A percentile compares a stretch with the other conserved stretches of the same genome.
These are phyloP conservation scores for Quercus lobata DNA, from an alignment of 331 rosid genomes.

Conservation along the genomic window DNA sequence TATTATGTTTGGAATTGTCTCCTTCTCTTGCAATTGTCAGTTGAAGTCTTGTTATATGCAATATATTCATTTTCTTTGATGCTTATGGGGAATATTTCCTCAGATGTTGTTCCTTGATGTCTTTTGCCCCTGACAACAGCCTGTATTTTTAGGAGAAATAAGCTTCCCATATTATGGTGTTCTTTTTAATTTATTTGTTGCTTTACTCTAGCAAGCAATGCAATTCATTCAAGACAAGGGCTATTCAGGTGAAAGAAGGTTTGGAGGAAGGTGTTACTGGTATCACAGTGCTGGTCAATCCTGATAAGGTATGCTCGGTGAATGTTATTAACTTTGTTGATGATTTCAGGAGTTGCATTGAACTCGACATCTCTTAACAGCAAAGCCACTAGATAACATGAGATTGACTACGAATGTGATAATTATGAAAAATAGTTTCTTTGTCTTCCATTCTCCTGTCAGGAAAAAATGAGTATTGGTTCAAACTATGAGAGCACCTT, in stretches of 20 bases:
- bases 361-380: not conserved
- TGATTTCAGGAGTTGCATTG: not conserved
- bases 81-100: not conserved
- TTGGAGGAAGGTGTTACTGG: slow-evolving; percentile 45
- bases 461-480: not conserved
- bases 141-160: not conserved
- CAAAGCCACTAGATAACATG: not conserved
- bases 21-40: not conserved
- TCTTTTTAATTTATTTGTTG: not conserved
- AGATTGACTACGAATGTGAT: not conserved
- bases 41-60: not conserved
- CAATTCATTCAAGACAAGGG: slow-evolving; percentile 54
- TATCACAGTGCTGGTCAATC: slow-evolving; percentile 55
- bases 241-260: slow-evolving; percentile 54
- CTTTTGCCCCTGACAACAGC: not conserved
- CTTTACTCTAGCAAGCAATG: slow-evolving; percentile 61
- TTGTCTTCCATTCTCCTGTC: not conserved
- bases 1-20: too few relatives aligned
- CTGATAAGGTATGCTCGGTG: slow-evolving; percentile 53
- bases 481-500: not conserved
- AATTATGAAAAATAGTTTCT: not conserved
- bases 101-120: not conserved
- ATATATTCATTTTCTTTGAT: not conserved
- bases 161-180: not conserved
- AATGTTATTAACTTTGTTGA: not conserved